Evolutionary conservation across 352 stramenopile genomes (phyloP).

Genomic region (Globisporangium orthogonon): DNA sequence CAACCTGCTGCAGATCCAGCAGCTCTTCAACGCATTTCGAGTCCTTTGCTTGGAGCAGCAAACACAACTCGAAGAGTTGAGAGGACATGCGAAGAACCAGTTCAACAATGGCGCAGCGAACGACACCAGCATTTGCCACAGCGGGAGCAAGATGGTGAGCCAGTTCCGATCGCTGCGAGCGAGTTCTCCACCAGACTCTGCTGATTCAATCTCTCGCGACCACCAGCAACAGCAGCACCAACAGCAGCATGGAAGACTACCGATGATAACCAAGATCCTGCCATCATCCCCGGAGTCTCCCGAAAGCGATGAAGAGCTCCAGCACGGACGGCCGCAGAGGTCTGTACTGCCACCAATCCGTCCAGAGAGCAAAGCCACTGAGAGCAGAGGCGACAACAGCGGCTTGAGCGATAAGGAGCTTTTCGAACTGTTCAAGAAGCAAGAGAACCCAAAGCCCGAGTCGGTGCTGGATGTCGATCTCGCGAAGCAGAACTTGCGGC

Average conservation of each 20-base stretch:
- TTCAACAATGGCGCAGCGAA: not conserved
- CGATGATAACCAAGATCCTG: not conserved
- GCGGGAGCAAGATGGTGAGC: slow-evolving; percentile 40
- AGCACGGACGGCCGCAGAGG: not conserved
- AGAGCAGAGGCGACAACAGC: not conserved
- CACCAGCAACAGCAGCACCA: not conserved
- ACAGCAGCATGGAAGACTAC: not conserved
- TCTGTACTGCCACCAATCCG: not conserved
- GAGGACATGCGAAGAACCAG: not conserved
- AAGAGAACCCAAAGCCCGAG: slow-evolving; percentile 26
- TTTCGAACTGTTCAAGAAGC: slow-evolving; percentile 41
- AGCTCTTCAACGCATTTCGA: slow-evolving; percentile 41
- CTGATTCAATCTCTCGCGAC: not conserved
- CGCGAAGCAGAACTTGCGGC: slow-evolving; percentile 51
- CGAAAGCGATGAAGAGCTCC: slow-evolving; percentile 1
- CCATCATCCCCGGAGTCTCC: slow-evolving; percentile 1
- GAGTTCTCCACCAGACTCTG: slow-evolving; percentile 4
- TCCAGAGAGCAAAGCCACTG: not conserved
- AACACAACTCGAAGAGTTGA: not conserved
- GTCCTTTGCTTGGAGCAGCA: slow-evolving; percentile 28
- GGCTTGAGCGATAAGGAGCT: slow-evolving; percentile 42
- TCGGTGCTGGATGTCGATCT: slow-evolving; percentile 48
- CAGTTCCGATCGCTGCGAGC: slow-evolving; percentile 39
- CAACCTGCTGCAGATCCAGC: slow-evolving; percentile 39
- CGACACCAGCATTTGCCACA: not conserved